phyloP scores from a whole-genome alignment of 139 green algal species.

The Raphidocelis subcapitata region DNA sequence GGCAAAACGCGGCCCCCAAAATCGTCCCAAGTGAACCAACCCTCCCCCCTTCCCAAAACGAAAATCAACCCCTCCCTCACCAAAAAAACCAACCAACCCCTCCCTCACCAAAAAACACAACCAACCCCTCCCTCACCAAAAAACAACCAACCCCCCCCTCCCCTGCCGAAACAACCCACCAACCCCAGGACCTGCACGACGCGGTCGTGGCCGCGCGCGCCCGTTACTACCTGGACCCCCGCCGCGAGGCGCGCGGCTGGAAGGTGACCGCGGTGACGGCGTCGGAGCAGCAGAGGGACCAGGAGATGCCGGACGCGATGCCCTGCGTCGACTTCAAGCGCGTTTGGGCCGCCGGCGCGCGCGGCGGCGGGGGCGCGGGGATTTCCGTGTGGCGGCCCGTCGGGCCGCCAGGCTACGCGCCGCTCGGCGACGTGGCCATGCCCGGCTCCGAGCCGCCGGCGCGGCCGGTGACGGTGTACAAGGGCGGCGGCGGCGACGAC shows the following conservation, averaged over 20 bases:
- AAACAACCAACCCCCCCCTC: too few species aligned
- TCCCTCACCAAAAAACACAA: too few species aligned
- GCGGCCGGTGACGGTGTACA: constrained; percentile 65
- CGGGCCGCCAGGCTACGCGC: constrained; percentile 50
- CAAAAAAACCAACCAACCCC: too few species aligned
- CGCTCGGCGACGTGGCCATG: constrained; percentile 70
- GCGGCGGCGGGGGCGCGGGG: neutral
- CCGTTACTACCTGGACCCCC: constrained; percentile 40
- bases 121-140: too few species aligned
- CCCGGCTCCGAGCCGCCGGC: constrained; percentile 63
- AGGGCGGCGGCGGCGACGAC: constrained; percentile 41
- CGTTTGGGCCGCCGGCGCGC: constrained; percentile 8
- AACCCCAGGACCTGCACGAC: constrained; percentile 52
- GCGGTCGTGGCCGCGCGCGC: constrained; percentile 32
- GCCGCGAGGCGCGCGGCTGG: constrained; percentile 33
- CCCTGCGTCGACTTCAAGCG: constrained; percentile 51
- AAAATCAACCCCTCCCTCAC: too few species aligned
- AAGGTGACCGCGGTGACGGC: constrained; percentile 22
- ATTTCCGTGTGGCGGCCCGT: constrained; percentile 71
- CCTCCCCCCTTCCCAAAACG: too few species aligned
- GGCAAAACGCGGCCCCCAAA: too few species aligned
- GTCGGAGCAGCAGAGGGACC: constrained; percentile 14
- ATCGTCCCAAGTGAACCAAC: too few species aligned
- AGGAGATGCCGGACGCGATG: constrained; percentile 51
- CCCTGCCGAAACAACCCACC: too few species aligned